Evolutionary conservation across 2,329 filamentous ascomycete species (phyloP).

Genomic region (Arthroderma uncinatum): DNA sequence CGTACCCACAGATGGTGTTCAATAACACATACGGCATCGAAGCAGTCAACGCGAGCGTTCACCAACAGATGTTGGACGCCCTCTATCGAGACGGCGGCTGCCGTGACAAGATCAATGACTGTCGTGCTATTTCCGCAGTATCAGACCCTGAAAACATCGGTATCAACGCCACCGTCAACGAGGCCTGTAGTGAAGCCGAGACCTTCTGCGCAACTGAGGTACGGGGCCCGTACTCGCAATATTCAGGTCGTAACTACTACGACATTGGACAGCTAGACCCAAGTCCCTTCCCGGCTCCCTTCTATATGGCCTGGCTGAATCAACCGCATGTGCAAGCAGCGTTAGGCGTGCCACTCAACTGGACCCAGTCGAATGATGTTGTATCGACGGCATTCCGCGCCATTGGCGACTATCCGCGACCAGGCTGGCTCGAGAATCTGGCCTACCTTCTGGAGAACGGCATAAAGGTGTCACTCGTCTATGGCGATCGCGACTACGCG

Average conservation of each 20-base stretch:
- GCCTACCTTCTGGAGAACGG: constrained; percentile 40
- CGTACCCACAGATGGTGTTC: constrained; percentile 37
- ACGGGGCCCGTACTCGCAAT: not conserved
- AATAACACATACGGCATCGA: constrained; percentile 44
- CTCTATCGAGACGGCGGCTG: constrained; percentile 35
- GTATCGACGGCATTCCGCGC: constrained; percentile 22
- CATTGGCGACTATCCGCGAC: not conserved
- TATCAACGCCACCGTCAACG: constrained; percentile 21
- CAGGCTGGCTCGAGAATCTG: constrained; percentile 21
- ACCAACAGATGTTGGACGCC: constrained; percentile 29
- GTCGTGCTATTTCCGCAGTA: constrained; percentile 22
- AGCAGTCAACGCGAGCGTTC: constrained; percentile 33
- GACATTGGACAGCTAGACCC: constrained; percentile 3
- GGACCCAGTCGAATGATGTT: constrained; percentile 44
- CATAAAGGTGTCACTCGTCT: constrained; percentile 41
- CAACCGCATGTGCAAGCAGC: constrained; percentile 41
- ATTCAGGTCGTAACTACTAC: not conserved
- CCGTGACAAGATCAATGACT: constrained; percentile 38
- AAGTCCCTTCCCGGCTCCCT: not conserved
- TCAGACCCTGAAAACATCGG: constrained; percentile 5
- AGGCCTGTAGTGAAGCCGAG: constrained; percentile 30
- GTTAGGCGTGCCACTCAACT: constrained; percentile 45
- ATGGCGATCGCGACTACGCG: constrained; percentile 44
- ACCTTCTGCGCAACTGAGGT: constrained; percentile 26
- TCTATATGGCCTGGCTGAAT: not conserved